phyloP scores from a whole-genome alignment of 2,329 filamentous ascomycete genomes.

The Trichoderma pleuroti region DNA sequence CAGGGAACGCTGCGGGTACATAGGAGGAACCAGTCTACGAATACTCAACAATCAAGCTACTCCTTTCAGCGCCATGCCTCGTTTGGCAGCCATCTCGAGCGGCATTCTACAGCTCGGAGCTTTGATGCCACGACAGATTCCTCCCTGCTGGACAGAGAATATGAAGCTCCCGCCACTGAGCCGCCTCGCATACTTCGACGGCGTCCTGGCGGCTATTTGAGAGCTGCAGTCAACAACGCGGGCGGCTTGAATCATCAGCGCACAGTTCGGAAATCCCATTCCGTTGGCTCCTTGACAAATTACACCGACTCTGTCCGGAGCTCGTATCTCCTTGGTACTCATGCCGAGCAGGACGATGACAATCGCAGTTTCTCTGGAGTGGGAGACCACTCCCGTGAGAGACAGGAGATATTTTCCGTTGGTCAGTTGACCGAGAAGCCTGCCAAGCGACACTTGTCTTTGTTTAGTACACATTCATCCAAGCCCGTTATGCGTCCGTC shows the following conservation, averaged over 20 bases:
- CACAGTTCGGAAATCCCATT: slow-evolving; percentile 51
- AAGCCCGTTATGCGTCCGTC: slow-evolving; percentile 66
- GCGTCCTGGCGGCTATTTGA: slow-evolving; percentile 71
- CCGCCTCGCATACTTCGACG: slow-evolving; percentile 65
- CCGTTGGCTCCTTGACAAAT: slow-evolving; percentile 56
- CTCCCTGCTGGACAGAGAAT: slow-evolving; percentile 47
- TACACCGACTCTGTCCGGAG: slow-evolving; percentile 59
- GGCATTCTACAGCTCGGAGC: slow-evolving; percentile 52
- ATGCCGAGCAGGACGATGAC: slow-evolving; percentile 21
- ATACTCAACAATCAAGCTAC: slow-evolving; percentile 47
- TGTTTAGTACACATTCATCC: slow-evolving; percentile 61
- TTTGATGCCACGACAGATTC: slow-evolving; percentile 60
- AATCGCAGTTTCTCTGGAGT: not conserved
- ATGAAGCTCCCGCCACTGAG: slow-evolving; percentile 38
- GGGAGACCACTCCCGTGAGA: not conserved
- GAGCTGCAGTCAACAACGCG: slow-evolving; percentile 64
- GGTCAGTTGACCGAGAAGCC: slow-evolving; percentile 54
- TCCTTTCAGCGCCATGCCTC: slow-evolving; percentile 58
- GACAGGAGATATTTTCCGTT: slow-evolving; percentile 47
- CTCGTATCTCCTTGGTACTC: slow-evolving; percentile 50
- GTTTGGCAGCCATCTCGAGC: slow-evolving; percentile 53
- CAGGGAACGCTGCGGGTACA: slow-evolving; percentile 36
- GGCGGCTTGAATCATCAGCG: slow-evolving; percentile 36
- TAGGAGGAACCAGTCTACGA: slow-evolving; percentile 45
- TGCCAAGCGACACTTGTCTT: slow-evolving; percentile 46